Evolutionary conservation across 345 rosid genomes (phyloP), one percentile per base, ranked within the genome.

Genomic region (Erysimum cheiranthoides): DNA sequence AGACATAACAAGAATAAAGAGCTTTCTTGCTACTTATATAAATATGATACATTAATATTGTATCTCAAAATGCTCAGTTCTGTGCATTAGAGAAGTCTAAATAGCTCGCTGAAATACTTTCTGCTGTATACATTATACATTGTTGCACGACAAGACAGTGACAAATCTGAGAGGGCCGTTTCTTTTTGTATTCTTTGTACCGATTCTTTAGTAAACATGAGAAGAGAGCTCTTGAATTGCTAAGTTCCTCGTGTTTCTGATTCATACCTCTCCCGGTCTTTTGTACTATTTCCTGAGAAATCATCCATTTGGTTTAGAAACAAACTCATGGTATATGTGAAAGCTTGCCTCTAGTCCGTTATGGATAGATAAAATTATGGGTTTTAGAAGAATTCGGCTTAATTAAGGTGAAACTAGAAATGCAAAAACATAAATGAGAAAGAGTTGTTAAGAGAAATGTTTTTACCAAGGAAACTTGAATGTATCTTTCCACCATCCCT

Each of bases 401-500:
- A 32, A 25, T 17, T 21, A 53, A 30, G 7, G 28, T 36, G 61
- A 38, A 36, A 46, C 49, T 30, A 47, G 14, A 60, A 67, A 39
- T 68, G 53, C n/a, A 46, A 56, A 42, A 68, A 60, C 73, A 68
- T n/a, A 59, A 51, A 16, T 47, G 75, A 47, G 13, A 64, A 49
- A 50, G 38, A 58, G 73, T 56, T 66, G 28, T 34, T 43, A 59
- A 49, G 73, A 40, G 58, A 40, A 6, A 49, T 56, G 14, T 46
- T 76, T 46, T 51, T 92, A 95, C 99, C 99, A 92, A 53, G 93
- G 97, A 78, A 95, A 91, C 86, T 88, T 95, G 82, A 95, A 92
- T 46, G 96, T 84, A 59, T 95, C 97, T 79, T 90, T 95, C 99
- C 96, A 95, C 99, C 93, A 83, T 51, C 93, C 96, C 6, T 89